Evolutionary conservation across 768 basidiomycete species (phyloP).

Genomic region (Boletus vermiculosoides): DNA sequence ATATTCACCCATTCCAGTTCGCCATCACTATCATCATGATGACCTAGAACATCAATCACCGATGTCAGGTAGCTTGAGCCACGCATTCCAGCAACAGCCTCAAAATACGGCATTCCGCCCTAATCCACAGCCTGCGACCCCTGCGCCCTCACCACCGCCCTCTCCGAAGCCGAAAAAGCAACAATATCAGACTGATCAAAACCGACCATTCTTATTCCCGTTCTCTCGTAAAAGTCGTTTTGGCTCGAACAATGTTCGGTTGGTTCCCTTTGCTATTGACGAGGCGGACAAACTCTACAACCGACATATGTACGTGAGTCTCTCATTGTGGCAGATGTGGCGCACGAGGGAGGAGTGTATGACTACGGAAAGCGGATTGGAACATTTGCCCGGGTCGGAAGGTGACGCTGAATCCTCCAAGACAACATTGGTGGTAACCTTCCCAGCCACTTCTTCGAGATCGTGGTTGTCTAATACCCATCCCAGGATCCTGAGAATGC

Average conservation of each 20-base stretch:
- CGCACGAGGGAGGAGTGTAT: conserved; percentile 93
- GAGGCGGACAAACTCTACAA: conserved; percentile 92
- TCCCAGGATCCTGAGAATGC: conserved; percentile 55
- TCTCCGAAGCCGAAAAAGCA: conserved; percentile 95
- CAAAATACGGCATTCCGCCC: conserved; percentile 31
- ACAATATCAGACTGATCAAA: conserved; percentile 97
- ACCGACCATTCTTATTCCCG: conserved; percentile 90
- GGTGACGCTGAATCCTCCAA: conserved; percentile 54
- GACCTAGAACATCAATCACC: conserved; percentile 55
- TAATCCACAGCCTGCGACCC: conserved; percentile 76
- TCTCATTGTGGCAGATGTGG: conserved; percentile 93
- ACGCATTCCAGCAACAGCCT: conserved; percentile 36
- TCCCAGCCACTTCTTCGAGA: background rate
- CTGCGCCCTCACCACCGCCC: conserved; percentile 84
- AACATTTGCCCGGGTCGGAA: conserved; percentile 70
- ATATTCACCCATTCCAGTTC: conserved; percentile 88
- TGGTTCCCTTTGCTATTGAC: conserved; percentile 95
- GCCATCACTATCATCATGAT: conserved; percentile 92
- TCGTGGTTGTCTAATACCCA: conserved; percentile 1
- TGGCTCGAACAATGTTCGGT: conserved; percentile 51
- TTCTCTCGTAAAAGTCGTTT: conserved; percentile 68
- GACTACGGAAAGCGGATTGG: conserved; percentile 88
- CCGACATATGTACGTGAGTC: conserved; percentile 85
- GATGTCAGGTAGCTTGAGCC: conserved; percentile 35
- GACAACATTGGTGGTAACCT: conserved; percentile 41